Base-by-base conservation (phyloP, 495 filamentous ascomycete species). In the Hamigera avellanea region DNA sequence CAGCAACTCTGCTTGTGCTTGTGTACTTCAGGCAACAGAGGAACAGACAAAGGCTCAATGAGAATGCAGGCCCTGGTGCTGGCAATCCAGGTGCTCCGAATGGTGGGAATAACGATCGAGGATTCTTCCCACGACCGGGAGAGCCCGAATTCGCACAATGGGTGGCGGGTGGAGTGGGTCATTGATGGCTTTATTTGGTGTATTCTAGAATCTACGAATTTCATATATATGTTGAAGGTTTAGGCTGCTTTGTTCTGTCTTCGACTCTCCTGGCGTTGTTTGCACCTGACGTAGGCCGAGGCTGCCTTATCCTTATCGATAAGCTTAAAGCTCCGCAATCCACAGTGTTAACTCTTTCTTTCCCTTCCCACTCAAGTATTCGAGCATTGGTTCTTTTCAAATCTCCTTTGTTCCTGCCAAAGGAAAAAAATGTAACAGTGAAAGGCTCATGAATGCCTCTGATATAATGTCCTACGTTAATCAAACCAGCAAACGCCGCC, bases 21-120 rank as follows among this genome's bases (percentile, higher is more conserved):
- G 71, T 96, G 16, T 88, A 83, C 49, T 87, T 91, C 52, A 69
- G 93, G 19, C 78, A 86, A 38, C 81, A 89, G 47, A 67, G 83
- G 17, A 81, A 85, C 41, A 70, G 62, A 26, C 63, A 71, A 33
- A 60, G 66, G 28, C 68, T 67, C 40, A 62, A 71, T 43, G 57
- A 66, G 23, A 42, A 41, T 19, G 29, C 33, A 23, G 27, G 23
- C 34, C 44, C 13, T 19, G 51, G 45, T 35, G 46, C 37, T 26
- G 21, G 10, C 1, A 45, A 49, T 26, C 37, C 59, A 60, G 36
- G 53, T 40, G 16, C 50, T 45, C 15, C 56, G 40, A 36, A 52
- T 48, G 48, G 66, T 62, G 54, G 49, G 48, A 54, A 62, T 14
- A 37, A 40, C 30, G 73, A 81, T 45, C 60, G 78, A 33, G 82